phyloP scores from a whole-genome alignment of 2,329 filamentous ascomycete species.

The Penicillium olsonii region DNA sequence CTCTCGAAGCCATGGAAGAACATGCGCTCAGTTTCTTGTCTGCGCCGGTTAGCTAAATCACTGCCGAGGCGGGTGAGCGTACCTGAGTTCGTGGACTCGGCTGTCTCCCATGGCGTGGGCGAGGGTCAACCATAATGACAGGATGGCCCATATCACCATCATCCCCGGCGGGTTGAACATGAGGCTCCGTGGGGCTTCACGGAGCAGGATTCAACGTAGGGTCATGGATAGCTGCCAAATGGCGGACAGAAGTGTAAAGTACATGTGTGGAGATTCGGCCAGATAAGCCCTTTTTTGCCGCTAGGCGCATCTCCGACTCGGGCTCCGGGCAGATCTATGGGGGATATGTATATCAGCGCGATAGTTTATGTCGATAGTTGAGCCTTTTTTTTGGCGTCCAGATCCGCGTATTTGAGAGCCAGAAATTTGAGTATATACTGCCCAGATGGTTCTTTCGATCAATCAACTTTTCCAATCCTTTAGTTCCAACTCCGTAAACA shows the following conservation, averaged over 20 bases:
- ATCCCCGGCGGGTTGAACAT: constrained; percentile 39
- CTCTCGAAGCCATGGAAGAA: constrained; percentile 97
- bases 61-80: neutral
- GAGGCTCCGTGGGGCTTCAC: constrained; percentile 44
- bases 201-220: constrained; percentile 20
- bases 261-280: constrained; percentile 23
- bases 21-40: constrained; percentile 62
- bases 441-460: too few relatives aligned
- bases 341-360: too few relatives aligned
- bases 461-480: too few relatives aligned
- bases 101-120: constrained; percentile 38
- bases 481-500: too few relatives aligned
- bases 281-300: constrained; percentile 32
- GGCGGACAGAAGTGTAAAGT: neutral
- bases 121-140: constrained; percentile 38
- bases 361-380: too few relatives aligned
- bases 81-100: constrained; percentile 41
- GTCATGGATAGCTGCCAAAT: constrained; percentile 26
- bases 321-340: neutral
- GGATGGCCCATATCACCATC: constrained; percentile 33
- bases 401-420: too few relatives aligned
- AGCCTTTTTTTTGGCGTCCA: too few relatives aligned
- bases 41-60: constrained; percentile 9
- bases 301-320: constrained; percentile 12
- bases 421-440: too few relatives aligned